Conservation (phyloP, 192 early-diverging fungal species). For the Linnemannia hyalina region DNA sequence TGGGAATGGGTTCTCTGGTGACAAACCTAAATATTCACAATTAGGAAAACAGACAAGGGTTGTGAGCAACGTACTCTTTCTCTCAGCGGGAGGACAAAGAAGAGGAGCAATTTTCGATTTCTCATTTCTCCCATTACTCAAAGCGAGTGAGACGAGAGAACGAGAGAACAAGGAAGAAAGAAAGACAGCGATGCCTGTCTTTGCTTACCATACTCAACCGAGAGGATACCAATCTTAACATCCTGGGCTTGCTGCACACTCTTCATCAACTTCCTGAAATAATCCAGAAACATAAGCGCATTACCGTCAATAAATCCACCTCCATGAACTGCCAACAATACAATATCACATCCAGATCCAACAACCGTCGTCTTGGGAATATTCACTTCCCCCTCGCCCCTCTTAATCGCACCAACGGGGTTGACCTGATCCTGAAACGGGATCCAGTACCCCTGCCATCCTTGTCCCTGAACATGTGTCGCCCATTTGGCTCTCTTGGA, state of each 20-base stretch:
- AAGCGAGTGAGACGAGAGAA: neutral
- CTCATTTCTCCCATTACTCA: neutral
- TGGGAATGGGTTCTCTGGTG: constrained; percentile 38
- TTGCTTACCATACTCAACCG: constrained; percentile 39
- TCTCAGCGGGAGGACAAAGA: neutral
- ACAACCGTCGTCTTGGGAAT: neutral
- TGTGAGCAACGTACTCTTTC: neutral
- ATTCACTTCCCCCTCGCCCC: neutral
- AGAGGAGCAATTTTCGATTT: constrained; percentile 14
- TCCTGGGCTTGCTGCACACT: constrained; percentile 14
- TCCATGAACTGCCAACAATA: constrained; percentile 32
- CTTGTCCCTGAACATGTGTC: neutral
- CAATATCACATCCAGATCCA: constrained; percentile 36
- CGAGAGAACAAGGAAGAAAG: neutral
- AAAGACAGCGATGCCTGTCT: neutral
- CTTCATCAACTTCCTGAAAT: constrained; percentile 34
- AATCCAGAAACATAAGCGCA: constrained; percentile 34
- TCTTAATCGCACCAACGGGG: neutral
- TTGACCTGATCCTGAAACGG: constrained; percentile 46
- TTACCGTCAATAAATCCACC: constrained; percentile 35
- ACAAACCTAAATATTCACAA: constrained; percentile 14
- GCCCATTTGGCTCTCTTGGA: constrained; percentile 28
- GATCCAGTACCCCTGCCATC: constrained; percentile 45
- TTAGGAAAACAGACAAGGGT: neutral
- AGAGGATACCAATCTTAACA: constrained; percentile 35